Evolutionary conservation across 1,139 yeast genomes (phyloP).

Genomic region (Candida freyschussii): DNA sequence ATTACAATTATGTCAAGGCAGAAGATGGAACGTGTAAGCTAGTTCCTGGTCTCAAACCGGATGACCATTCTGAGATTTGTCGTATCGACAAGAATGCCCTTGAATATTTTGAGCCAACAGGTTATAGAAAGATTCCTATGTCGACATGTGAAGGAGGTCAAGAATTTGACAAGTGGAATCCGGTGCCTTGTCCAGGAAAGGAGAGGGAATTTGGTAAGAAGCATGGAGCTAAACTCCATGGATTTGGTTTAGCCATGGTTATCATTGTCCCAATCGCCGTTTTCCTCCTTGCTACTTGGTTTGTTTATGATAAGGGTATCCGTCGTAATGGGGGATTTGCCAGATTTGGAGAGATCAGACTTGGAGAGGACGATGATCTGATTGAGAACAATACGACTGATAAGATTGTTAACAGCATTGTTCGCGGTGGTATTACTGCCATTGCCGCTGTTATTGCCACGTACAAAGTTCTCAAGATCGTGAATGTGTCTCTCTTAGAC

Average conservation of each 20-base stretch:
- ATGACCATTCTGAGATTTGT: constrained; percentile 65
- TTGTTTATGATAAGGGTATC: constrained; percentile 78
- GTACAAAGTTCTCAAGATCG: constrained; percentile 35
- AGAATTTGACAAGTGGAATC: constrained; percentile 59
- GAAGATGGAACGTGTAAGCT: constrained; percentile 83
- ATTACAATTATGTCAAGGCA: constrained; percentile 69
- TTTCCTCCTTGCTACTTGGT: constrained; percentile 56
- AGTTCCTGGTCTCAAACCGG: constrained; percentile 64
- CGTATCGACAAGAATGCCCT: constrained; percentile 45
- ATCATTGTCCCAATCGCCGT: constrained; percentile 54
- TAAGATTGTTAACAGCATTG: constrained; percentile 54
- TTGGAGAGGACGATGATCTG: constrained; percentile 68
- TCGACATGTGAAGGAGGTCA: constrained; percentile 75
- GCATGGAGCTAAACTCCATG: constrained; percentile 50
- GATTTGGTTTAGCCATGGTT: constrained; percentile 47
- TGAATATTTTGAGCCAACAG: constrained; percentile 76
- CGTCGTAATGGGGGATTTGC: constrained; percentile 77
- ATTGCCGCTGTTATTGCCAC: constrained; percentile 42
- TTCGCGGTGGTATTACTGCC: constrained; percentile 51
- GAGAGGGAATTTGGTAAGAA: constrained; percentile 58
- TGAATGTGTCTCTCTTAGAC: constrained; percentile 36
- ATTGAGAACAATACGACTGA: constrained; percentile 67
- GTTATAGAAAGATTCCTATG: constrained; percentile 69
- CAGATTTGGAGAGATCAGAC: constrained; percentile 79
- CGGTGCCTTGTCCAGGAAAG: constrained; percentile 85